A percentile compares a stretch with the other conserved stretches of the same genome.
These are phyloP conservation scores for Podospora didyma DNA, from an alignment of 495 filamentous ascomycete species.

Conservation along the genomic window DNA sequence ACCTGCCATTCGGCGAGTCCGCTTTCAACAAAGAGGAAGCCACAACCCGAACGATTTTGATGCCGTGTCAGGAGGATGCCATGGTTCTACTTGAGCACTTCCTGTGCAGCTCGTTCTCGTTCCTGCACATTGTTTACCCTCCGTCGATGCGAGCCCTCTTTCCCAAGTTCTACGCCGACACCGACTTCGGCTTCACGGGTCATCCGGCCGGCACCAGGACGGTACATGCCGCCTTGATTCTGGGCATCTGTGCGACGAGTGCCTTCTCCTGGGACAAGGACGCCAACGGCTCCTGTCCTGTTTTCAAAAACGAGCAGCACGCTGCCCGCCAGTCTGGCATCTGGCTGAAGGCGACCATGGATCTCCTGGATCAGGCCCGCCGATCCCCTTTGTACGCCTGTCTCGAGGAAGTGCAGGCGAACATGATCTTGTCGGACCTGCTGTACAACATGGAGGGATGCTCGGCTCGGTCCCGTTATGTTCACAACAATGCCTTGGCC, in stretches of 20 bases:
- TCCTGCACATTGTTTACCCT: conserved; percentile 2
- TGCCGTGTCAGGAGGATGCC: background rate
- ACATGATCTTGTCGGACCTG: conserved; percentile 37
- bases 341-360: conserved; percentile 37
- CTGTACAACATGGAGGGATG: conserved; percentile 38
- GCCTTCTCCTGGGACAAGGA: conserved; percentile 37
- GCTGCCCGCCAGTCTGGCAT: background rate
- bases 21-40: no score
- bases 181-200: conserved; percentile 12
- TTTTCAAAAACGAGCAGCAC: background rate
- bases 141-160: conserved; percentile 28
- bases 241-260: conserved; percentile 42
- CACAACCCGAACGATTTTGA: background rate
- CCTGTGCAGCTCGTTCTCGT: background rate
- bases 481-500: conserved; percentile 29
- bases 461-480: conserved; percentile 28
- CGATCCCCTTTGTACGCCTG: background rate
- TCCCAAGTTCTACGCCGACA: conserved; percentile 29
- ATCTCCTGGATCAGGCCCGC: conserved; percentile 34
- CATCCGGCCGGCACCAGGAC: conserved; percentile 14
- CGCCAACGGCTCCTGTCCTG: conserved; percentile 23
- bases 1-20: no score
- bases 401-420: conserved; percentile 43
- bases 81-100: conserved; percentile 27
- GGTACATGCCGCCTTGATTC: conserved; percentile 35